A percentile compares a stretch with the other conserved stretches of the same genome.
These are phyloP conservation scores for Fusarium paranaense DNA, from an alignment of 2,329 filamentous ascomycete species.

Conservation along the genomic window DNA sequence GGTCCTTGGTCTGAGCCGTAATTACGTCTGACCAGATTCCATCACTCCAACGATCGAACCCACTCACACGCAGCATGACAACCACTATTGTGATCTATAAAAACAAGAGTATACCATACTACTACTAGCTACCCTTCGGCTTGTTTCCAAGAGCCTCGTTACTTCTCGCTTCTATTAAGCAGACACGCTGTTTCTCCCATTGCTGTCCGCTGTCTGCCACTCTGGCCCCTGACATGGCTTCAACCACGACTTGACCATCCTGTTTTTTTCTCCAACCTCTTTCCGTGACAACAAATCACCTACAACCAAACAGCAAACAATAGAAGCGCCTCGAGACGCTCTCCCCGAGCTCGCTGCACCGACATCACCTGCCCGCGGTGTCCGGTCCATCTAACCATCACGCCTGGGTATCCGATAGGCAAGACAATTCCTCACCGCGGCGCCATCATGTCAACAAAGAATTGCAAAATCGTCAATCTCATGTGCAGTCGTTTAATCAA, in stretches of 20 bases:
- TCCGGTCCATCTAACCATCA: conserved; percentile 41
- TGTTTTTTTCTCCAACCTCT: conserved; percentile 35
- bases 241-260: conserved; percentile 28
- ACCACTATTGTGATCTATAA: not conserved
- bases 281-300: conserved; percentile 32
- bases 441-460: conserved; percentile 37
- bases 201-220: conserved; percentile 25
- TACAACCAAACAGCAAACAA: conserved; percentile 33
- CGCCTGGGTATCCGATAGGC: conserved; percentile 46
- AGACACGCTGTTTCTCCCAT: conserved; percentile 32
- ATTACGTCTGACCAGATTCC: not conserved
- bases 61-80: not conserved
- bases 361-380: conserved; percentile 36
- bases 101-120: not conserved
- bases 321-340: conserved; percentile 17
- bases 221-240: conserved; percentile 20
- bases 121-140: not conserved
- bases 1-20: not conserved
- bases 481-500: conserved; percentile 66
- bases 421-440: conserved; percentile 44
- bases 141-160: conserved; percentile 28
- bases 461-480: conserved; percentile 41
- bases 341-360: conserved; percentile 31
- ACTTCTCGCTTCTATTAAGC: conserved; percentile 42
- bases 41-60: no score